Conservation (phyloP, 2,329 filamentous ascomycete genomes). For the Plectosphaerella cucumerina region DNA sequence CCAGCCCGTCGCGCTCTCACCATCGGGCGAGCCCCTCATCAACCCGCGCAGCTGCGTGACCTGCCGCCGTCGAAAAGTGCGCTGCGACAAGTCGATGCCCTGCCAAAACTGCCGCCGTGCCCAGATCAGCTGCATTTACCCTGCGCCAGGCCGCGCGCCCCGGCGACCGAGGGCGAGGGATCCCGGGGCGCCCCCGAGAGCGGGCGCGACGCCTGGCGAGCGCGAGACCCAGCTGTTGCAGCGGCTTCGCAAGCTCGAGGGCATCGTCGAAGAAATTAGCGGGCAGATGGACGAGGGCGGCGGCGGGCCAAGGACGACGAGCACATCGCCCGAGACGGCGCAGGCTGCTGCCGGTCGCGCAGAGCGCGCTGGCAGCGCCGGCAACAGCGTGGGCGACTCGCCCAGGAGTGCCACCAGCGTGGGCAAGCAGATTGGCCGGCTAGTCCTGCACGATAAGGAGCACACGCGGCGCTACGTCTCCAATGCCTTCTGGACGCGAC, state of each 20-base stretch:
- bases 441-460: conserved; percentile 67
- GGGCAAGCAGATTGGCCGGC: conserved; percentile 56
- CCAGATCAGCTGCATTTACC: conserved; percentile 68
- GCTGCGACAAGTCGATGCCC: conserved; percentile 74
- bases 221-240: conserved; percentile 68
- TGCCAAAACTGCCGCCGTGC: conserved; percentile 72
- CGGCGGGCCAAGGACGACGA: conserved; percentile 16
- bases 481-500: conserved; percentile 71
- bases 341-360: not conserved
- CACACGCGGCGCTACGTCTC: conserved; percentile 70
- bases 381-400: conserved; percentile 1
- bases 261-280: conserved; percentile 68
- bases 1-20: conserved; percentile 11
- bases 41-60: conserved; percentile 48
- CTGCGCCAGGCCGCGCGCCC: conserved; percentile 68
- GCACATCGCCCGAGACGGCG: conserved; percentile 31
- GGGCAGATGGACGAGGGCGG: conserved; percentile 54
- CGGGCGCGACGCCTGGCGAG: conserved; percentile 50
- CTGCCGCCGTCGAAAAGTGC: conserved; percentile 59
- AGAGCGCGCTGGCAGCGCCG: too few species aligned
- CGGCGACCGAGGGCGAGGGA: conserved; percentile 62
- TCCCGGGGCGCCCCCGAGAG: conserved; percentile 50
- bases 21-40: conserved; percentile 24
- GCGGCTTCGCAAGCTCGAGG: conserved; percentile 67
- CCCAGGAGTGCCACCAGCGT: conserved; percentile 15